Evolutionary conservation across 352 stramenopile species (phyloP).

Genomic region (Phytophthora parvispora): DNA sequence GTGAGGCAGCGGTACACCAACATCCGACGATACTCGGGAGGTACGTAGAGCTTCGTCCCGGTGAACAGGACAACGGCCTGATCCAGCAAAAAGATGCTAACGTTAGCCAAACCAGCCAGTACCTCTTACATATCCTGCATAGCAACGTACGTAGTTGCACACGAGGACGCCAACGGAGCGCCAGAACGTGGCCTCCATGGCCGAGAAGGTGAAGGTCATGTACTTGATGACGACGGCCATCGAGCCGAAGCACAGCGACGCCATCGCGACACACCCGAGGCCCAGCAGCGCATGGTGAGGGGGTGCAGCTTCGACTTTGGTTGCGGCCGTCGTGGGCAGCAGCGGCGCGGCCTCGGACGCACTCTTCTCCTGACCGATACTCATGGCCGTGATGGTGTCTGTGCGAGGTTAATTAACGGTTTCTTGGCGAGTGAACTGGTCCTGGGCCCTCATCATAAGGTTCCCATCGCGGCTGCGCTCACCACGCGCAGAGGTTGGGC

Average conservation of each 20-base stretch:
- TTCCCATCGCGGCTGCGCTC: neutral
- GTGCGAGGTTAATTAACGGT: neutral
- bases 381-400: neutral
- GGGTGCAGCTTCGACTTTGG: constrained; percentile 10
- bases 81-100: neutral
- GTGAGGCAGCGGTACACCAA: constrained; percentile 65
- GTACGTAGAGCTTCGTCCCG: constrained; percentile 48
- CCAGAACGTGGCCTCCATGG: constrained; percentile 85
- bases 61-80: constrained; percentile 13
- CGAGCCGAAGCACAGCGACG: constrained; percentile 79
- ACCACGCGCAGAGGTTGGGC: neutral
- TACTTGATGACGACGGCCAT: constrained; percentile 85
- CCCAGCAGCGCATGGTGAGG: constrained; percentile 59
- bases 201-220: constrained; percentile 65
- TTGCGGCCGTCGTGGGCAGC: constrained; percentile 5
- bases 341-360: constrained; percentile 9
- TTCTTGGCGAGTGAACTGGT: neutral
- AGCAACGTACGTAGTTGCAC: constrained; percentile 60
- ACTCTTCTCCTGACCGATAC: neutral
- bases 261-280: constrained; percentile 60
- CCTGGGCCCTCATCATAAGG: neutral
- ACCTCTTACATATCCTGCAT: neutral
- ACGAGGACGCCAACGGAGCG: constrained; percentile 55
- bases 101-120: neutral
- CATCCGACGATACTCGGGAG: constrained; percentile 48